Evolutionary conservation across 2,329 filamentous ascomycete genomes (phyloP), one percentile per base, ranked within the genome.

Genomic region (Dactylonectria estremocensis): DNA sequence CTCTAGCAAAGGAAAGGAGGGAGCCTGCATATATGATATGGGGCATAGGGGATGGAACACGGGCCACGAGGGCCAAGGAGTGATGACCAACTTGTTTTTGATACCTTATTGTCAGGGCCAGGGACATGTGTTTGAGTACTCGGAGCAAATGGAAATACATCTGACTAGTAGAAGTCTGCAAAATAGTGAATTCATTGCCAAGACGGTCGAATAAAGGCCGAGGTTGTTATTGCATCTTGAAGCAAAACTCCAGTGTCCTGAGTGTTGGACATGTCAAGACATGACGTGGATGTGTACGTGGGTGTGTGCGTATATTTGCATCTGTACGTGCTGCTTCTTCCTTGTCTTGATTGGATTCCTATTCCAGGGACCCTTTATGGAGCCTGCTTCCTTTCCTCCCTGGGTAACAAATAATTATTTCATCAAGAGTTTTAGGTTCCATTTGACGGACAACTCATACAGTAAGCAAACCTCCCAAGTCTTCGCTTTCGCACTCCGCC

Each of bases 31-130:
- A 28, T 28, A 28, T 4, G 24, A 28, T 7, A 28, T 28, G 24
- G 7, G 24, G 24, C 24, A 7, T 28, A 28, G 24, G 24, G 24
- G 24, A 28, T 28, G 24, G 24, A 28, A 7, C 24, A 28, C 7
- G 24, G 24, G 24, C 4, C 24, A 28, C 7, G 18, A 24, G 64
- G 55, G 63, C 59, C 63, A n/a, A 37, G 57, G 57, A 61, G 57
- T 54, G 31, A 67, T 59, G 73, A 64, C 61, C 33, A 58, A 67
- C 66, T 65, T 74, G 64, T 71, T 75, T 71, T 72, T 76, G 57
- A 67, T 64, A 61, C 72, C 73, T 74, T 74, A 63, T 69, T 72
- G 60, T 74, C 69, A 68, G 66, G 69, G 65, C 66, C 61, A 65
- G 63, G 55, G 61, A 69, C 64, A 72, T 69, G 45, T 71, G 61